These are phyloP conservation scores for Gloeopeniophorella convolvens DNA, from an alignment of 768 basidiomycete genomes.

Conservation along the genomic window DNA sequence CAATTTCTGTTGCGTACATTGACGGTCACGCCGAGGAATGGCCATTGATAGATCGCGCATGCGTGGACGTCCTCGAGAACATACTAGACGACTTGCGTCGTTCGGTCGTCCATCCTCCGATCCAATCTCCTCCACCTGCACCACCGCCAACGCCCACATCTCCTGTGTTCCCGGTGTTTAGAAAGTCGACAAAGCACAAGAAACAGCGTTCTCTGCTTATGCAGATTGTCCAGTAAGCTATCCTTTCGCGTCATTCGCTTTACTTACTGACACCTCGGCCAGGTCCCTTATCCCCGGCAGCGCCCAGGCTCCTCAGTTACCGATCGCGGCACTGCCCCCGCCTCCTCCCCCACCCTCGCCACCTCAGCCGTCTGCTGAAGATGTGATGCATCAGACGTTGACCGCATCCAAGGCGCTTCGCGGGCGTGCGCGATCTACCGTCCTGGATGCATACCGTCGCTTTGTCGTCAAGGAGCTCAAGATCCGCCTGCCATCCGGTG, in stretches of 20 bases:
- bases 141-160: constrained; percentile 10
- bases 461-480: constrained; percentile 51
- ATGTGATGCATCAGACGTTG: constrained; percentile 12
- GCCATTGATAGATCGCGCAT: constrained; percentile 35
- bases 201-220: constrained; percentile 66
- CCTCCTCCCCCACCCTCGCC: constrained; percentile 19
- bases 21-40: constrained; percentile 50
- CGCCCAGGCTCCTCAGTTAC: background rate
- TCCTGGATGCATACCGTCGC: constrained; percentile 61
- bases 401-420: constrained; percentile 39
- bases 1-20: constrained; percentile 48
- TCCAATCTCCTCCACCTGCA: constrained; percentile 24
- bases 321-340: constrained; percentile 17
- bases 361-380: constrained; percentile 12
- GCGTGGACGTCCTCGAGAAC: constrained; percentile 40
- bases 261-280: constrained; percentile 5
- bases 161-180: constrained; percentile 24
- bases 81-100: constrained; percentile 49
- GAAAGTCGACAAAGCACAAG: constrained; percentile 47
- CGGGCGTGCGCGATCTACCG: constrained; percentile 54
- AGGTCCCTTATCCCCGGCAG: constrained; percentile 17
- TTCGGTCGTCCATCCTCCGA: constrained; percentile 38
- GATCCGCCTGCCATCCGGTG: constrained; percentile 28
- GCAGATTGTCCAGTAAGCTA: constrained; percentile 53
- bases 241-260: background rate